phyloP scores from a whole-genome alignment of 106 monocot species.

The Dendrobium officinale region DNA sequence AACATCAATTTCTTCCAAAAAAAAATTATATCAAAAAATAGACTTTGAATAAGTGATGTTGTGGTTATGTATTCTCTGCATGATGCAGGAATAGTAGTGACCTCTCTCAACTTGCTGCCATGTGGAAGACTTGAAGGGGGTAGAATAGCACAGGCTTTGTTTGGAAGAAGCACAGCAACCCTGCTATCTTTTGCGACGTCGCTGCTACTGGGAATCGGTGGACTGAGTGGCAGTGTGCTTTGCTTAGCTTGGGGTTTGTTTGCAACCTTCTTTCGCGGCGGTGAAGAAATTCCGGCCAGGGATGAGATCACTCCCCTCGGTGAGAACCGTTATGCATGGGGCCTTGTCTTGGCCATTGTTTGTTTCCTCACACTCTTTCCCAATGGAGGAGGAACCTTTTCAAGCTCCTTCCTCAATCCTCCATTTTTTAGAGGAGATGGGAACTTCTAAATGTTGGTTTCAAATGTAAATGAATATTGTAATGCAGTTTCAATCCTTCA shows the following conservation, averaged over 20 bases:
- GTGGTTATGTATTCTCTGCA: neutral
- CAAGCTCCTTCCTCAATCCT: constrained; percentile 54
- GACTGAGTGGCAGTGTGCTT: constrained; percentile 77
- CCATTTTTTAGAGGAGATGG: constrained; percentile 65
- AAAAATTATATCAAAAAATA: too few relatives aligned
- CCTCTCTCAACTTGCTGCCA: constrained; percentile 72
- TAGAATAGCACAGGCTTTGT: constrained; percentile 76
- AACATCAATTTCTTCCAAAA: too few relatives aligned
- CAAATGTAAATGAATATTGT: neutral
- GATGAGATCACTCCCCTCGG: constrained; percentile 80
- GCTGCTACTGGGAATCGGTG: constrained; percentile 58
- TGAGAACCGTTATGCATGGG: constrained; percentile 56
- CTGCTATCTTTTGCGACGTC: constrained; percentile 63
- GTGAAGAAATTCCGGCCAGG: constrained; percentile 75
- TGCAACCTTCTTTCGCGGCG: constrained; percentile 75
- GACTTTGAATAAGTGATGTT: too few relatives aligned
- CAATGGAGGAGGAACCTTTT: constrained; percentile 79
- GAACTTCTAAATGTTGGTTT: neutral
- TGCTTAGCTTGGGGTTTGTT: constrained; percentile 85
- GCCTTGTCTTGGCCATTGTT: constrained; percentile 37
- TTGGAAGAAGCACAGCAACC: constrained; percentile 53
- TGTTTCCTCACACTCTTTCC: constrained; percentile 86
- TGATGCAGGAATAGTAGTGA: constrained; percentile 71
- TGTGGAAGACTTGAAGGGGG: constrained; percentile 83
- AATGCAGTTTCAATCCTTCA: neutral